Conservation (phyloP, 148 eudicot species). For the Agrostemma githago region DNA sequence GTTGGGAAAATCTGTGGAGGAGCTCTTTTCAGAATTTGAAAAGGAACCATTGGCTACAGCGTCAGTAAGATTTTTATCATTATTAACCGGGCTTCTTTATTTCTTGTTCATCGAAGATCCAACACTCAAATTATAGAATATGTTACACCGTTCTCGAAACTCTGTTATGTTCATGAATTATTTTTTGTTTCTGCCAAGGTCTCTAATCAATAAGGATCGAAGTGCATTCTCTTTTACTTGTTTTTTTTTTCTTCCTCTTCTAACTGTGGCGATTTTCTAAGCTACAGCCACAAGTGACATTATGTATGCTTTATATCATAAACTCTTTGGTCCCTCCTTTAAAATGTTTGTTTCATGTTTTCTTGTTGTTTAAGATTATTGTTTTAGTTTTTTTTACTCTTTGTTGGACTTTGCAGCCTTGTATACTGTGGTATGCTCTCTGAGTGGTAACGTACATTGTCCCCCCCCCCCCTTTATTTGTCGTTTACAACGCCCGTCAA, state of each 20-base stretch:
- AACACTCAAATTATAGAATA: background rate
- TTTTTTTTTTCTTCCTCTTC: background rate
- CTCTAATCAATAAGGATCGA: background rate
- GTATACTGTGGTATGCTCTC: background rate
- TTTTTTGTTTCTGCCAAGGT: background rate
- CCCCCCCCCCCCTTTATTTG: background rate
- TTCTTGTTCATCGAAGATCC: background rate
- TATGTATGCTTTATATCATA: background rate
- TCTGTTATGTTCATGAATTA: background rate
- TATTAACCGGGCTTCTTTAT: background rate
- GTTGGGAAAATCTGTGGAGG: conserved; percentile 68
- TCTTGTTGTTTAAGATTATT: background rate
- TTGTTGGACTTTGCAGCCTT: conserved; percentile 5
- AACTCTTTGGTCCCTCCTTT: background rate
- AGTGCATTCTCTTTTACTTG: background rate
- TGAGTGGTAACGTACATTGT: background rate
- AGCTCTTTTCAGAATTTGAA: conserved; percentile 60
- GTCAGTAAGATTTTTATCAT: conserved; percentile 55
- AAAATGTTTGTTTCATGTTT: background rate
- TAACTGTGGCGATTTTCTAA: too few species aligned
- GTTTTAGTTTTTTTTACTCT: background rate
- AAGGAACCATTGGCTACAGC: conserved; percentile 83
- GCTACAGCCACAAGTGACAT: too few species aligned
- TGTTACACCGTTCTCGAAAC: background rate
- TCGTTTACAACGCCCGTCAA: background rate